Percentiles rank a stretch among this genome's conserved stretches.
Conservation (phyloP, 2,329 filamentous ascomycete species). For the Nemania sp. region DNA sequence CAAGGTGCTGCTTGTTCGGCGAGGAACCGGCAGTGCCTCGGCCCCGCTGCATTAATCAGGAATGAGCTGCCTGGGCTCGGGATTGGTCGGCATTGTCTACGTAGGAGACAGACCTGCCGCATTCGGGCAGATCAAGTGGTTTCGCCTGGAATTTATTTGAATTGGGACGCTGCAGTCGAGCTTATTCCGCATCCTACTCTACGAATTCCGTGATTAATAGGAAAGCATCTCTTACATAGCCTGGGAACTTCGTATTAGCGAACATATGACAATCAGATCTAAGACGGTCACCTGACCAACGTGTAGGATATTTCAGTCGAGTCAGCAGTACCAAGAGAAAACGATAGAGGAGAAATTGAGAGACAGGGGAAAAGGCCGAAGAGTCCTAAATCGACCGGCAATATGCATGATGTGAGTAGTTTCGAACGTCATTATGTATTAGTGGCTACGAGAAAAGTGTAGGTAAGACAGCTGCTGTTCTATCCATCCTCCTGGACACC, state of each 20-base stretch:
- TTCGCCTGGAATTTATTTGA: neutral
- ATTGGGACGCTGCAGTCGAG: neutral
- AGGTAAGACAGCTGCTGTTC: neutral
- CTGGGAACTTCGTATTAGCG: neutral
- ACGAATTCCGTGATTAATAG: neutral
- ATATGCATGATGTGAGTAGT: neutral
- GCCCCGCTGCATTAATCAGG: conserved; percentile 14
- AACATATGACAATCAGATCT: neutral
- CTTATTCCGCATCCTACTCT: neutral
- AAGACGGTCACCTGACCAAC: neutral
- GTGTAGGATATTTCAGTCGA: neutral
- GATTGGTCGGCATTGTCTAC: neutral
- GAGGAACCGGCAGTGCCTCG: conserved; percentile 16
- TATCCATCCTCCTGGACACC: neutral
- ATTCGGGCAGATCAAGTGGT: conserved; percentile 15
- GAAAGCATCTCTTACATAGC: neutral
- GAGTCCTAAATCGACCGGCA: too few species aligned
- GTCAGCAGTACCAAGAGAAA: neutral
- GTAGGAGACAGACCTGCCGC: conserved; percentile 15
- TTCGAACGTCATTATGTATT: conserved; percentile 17
- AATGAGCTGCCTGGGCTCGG: conserved; percentile 14
- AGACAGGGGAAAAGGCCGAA: too few species aligned
- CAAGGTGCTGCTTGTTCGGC: neutral
- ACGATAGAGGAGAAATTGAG: too few species aligned
- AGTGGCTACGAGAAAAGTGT: neutral